These are phyloP conservation scores for Neofusicoccum kwambonambiense DNA, from an alignment of 2,329 filamentous ascomycete species.

Conservation along the genomic window DNA sequence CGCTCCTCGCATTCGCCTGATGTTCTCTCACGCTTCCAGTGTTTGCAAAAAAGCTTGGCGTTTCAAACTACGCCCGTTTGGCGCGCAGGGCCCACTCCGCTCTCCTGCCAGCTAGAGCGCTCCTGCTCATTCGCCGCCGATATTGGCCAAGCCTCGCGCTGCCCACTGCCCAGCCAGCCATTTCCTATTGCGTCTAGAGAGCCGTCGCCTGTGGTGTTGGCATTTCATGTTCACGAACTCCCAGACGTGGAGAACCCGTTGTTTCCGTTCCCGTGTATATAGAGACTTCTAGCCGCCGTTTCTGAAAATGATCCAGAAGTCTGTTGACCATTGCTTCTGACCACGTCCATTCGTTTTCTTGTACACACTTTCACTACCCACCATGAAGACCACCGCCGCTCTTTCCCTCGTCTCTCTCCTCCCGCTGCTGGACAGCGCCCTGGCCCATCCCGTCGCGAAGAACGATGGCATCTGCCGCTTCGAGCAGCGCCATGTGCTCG, in stretches of 20 bases:
- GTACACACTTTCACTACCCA: neutral
- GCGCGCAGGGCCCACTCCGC: neutral
- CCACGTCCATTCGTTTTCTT: neutral
- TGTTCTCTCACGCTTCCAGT: neutral
- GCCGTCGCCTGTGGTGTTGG: slow-evolving; percentile 6
- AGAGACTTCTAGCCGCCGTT: neutral
- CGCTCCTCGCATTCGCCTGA: too few species aligned
- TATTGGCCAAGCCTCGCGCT: neutral
- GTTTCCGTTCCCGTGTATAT: neutral
- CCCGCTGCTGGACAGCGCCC: slow-evolving; percentile 22
- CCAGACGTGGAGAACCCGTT: neutral
- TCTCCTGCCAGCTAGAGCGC: neutral
- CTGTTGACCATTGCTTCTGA: slow-evolving; percentile 4
- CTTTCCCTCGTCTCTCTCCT: slow-evolving; percentile 23
- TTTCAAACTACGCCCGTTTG: neutral
- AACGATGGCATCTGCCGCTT: slow-evolving; percentile 20
- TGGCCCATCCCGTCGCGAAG: slow-evolving; percentile 23
- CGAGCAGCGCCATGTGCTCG: slow-evolving; percentile 23
- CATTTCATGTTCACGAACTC: neutral
- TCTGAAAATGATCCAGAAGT: neutral
- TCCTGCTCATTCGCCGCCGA: neutral
- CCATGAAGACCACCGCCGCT: slow-evolving; percentile 26
- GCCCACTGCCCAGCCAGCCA: neutral
- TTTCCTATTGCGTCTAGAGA: neutral
- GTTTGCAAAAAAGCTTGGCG: neutral